A percentile compares a stretch with the other conserved stretches of the same genome.
Conservation (phyloP, 192 early-diverging fungal genomes). For the Coemansia sp. region DNA sequence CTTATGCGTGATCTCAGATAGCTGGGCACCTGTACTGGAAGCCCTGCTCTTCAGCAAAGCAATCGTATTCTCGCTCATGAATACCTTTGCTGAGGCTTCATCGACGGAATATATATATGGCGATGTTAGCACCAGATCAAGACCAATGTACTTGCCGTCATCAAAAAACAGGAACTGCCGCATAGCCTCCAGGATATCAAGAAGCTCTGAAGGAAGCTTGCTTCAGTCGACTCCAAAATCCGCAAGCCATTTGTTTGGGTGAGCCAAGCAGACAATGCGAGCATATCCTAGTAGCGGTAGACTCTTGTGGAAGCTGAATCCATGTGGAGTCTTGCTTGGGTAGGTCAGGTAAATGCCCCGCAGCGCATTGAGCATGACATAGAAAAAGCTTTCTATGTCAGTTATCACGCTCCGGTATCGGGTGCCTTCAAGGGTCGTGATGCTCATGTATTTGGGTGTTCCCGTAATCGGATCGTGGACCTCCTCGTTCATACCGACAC, state of each 20-base stretch:
- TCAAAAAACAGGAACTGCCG: not conserved
- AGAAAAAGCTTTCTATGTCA: conserved; percentile 2
- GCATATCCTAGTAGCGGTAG: not conserved
- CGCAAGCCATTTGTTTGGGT: not conserved
- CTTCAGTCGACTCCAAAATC: not conserved
- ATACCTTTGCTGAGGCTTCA: not conserved
- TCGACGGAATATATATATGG: not conserved
- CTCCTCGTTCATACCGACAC: not conserved
- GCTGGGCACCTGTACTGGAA: too few relatives aligned
- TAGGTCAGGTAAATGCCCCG: not conserved
- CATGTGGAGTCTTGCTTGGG: not conserved
- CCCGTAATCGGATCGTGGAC: not conserved
- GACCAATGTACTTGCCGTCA: not conserved
- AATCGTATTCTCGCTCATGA: not conserved
- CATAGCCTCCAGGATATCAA: not conserved
- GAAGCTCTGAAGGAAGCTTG: not conserved
- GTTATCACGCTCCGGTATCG: not conserved
- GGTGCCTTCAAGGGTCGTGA: not conserved
- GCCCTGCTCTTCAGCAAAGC: not conserved
- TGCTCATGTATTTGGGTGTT: not conserved
- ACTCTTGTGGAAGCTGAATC: not conserved
- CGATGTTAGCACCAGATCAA: not conserved
- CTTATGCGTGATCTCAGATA: too few relatives aligned
- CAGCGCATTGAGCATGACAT: not conserved
- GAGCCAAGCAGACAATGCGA: not conserved